These are phyloP conservation scores for Tetrahymena elliotti DNA, from an alignment of 73 alveolate genomes.

Conservation along the genomic window DNA sequence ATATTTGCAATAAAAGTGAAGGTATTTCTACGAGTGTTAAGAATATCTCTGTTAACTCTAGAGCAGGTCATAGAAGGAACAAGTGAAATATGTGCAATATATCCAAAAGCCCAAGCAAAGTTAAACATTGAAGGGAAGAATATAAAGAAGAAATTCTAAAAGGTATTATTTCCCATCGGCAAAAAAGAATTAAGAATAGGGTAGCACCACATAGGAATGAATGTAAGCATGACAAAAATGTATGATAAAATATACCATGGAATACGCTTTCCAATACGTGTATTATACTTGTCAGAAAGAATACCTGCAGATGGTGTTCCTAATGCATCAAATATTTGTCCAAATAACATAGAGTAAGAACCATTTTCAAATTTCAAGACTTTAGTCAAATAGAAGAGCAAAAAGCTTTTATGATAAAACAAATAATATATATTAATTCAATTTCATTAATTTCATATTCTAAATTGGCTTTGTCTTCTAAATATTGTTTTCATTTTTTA, in stretches of 20 bases:
- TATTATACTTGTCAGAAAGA: constrained; percentile 50
- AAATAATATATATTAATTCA: background rate
- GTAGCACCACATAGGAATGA: constrained; percentile 38
- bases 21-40: constrained; percentile 40
- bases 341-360: constrained; percentile 61
- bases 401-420: background rate
- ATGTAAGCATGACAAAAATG: constrained; percentile 23
- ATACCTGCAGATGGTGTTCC: constrained; percentile 74
- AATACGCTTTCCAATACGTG: constrained; percentile 66
- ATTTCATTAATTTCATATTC: background rate
- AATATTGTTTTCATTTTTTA: background rate
- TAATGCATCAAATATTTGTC: constrained; percentile 72
- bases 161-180: background rate
- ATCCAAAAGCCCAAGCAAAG: constrained; percentile 49
- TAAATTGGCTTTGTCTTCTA: background rate
- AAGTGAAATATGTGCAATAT: constrained; percentile 51
- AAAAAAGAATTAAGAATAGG: background rate
- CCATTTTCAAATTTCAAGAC: constrained; percentile 21
- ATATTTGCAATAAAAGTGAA: constrained; percentile 45
- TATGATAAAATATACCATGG: constrained; percentile 77
- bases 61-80: constrained; percentile 48
- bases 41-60: constrained; percentile 44
- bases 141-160: background rate
- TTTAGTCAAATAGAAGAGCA: constrained; percentile 18
- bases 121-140: constrained; percentile 41